A percentile compares a stretch with the other conserved stretches of the same genome.
Evolutionary conservation across 1,284 basidiomycete genomes (phyloP).

Genomic region (Gymnopus androsaceus): DNA sequence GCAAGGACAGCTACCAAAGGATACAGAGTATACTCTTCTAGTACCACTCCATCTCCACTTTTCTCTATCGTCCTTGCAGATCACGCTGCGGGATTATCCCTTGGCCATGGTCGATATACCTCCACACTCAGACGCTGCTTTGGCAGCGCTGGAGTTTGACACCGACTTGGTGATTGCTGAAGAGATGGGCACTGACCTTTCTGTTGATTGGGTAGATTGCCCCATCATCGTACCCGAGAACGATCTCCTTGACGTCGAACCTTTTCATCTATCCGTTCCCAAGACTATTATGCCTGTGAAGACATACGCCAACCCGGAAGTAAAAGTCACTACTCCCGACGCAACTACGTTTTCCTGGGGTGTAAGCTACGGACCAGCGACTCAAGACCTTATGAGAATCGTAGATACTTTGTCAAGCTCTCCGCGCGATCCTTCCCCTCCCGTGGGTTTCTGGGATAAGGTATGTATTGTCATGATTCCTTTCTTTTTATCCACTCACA

Average conservation of each 20-base stretch:
- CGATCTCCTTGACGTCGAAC: constrained; percentile 52
- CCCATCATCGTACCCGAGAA: constrained; percentile 58
- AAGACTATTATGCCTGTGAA: constrained; percentile 97
- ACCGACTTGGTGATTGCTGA: constrained; percentile 89
- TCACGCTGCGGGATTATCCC: constrained; percentile 82
- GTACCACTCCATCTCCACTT: constrained; percentile 83
- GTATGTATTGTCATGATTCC: constrained; percentile 33
- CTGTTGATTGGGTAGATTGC: constrained; percentile 75
- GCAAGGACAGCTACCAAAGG: constrained; percentile 74
- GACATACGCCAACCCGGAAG: constrained; percentile 79
- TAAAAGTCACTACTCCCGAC: constrained; percentile 66
- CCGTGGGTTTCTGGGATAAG: constrained; percentile 94
- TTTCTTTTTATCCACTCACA: background rate
- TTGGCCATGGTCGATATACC: constrained; percentile 69
- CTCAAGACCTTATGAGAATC: constrained; percentile 86
- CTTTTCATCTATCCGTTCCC: constrained; percentile 72
- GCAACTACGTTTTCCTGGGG: constrained; percentile 89
- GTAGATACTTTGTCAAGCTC: constrained; percentile 83
- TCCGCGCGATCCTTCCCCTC: constrained; percentile 84
- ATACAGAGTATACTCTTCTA: constrained; percentile 79
- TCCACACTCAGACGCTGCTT: constrained; percentile 36
- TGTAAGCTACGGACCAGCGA: constrained; percentile 83
- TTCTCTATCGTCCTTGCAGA: constrained; percentile 62
- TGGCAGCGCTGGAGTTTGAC: constrained; percentile 65
- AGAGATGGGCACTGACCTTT: constrained; percentile 76